A percentile compares a stretch with the other conserved stretches of the same genome.
Conservation (phyloP, 352 stramenopile genomes). For the Phytopythium mirpurense region DNA sequence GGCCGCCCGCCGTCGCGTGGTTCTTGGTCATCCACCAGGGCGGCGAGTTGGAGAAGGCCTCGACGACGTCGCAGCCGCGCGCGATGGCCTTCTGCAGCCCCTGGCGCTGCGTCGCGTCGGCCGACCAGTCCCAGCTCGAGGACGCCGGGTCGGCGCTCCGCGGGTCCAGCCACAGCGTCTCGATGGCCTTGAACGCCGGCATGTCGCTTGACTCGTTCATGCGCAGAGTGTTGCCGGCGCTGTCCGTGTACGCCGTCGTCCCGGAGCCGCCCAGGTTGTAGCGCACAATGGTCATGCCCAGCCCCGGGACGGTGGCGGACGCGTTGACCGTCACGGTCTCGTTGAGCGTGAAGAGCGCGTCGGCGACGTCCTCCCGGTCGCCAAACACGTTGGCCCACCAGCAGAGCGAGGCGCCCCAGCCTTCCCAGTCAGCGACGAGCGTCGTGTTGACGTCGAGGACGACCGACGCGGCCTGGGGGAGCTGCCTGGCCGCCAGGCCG, state of each 20-base stretch:
- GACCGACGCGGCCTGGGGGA: background rate
- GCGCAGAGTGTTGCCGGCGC: conserved; percentile 24
- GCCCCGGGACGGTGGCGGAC: conserved; percentile 20
- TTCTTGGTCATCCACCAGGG: conserved; percentile 69
- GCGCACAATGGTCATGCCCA: conserved; percentile 54
- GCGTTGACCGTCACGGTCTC: conserved; percentile 23
- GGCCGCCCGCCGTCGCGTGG: conserved; percentile 36
- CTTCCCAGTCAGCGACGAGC: conserved; percentile 32
- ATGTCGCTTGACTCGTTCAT: conserved; percentile 49
- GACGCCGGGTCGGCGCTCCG: conserved; percentile 30
- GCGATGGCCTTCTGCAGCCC: conserved; percentile 33
- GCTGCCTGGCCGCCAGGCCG: background rate
- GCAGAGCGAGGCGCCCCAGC: conserved; percentile 54
- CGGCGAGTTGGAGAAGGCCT: conserved; percentile 54
- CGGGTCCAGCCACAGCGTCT: conserved; percentile 53
- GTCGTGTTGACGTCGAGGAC: conserved; percentile 1
- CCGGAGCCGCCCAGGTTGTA: conserved; percentile 57
- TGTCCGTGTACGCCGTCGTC: conserved; percentile 27
- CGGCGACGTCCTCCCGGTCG: conserved; percentile 43
- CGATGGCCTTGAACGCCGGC: conserved; percentile 49
- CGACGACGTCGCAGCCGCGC: conserved; percentile 33
- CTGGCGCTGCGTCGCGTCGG: conserved; percentile 32
- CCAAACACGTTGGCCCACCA: conserved; percentile 66
- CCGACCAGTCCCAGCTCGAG: conserved; percentile 45
- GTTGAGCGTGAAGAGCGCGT: conserved; percentile 47